These are phyloP conservation scores for Claviceps sp. DNA, from an alignment of 2,329 filamentous ascomycete genomes.

Conservation along the genomic window DNA sequence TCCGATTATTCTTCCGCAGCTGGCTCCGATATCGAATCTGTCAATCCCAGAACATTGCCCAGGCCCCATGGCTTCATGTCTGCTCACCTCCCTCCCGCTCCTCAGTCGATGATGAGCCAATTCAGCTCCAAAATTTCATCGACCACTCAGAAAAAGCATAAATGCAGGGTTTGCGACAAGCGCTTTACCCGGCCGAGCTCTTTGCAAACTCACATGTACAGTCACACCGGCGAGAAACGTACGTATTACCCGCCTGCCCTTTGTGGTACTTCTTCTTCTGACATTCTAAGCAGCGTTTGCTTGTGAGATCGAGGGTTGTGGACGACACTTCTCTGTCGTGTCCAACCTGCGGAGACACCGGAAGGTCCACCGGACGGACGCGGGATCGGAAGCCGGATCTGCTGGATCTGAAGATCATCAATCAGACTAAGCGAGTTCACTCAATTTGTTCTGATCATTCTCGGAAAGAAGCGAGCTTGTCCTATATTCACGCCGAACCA, in stretches of 20 bases:
- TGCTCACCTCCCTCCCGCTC: slow-evolving; percentile 61
- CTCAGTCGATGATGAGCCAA: slow-evolving; percentile 96
- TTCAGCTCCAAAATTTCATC: slow-evolving; percentile 95
- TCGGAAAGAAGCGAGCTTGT: not conserved
- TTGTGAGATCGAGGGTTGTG: slow-evolving; percentile 89
- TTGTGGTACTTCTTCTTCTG: not conserved
- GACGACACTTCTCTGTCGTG: slow-evolving; percentile 91
- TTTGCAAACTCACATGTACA: slow-evolving; percentile 95
- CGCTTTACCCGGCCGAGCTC: slow-evolving; percentile 91
- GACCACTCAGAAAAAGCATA: slow-evolving; percentile 97
- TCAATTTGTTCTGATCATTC: not conserved
- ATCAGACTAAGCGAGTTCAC: slow-evolving; percentile 32
- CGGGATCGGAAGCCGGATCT: slow-evolving; percentile 48
- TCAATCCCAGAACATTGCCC: slow-evolving; percentile 70
- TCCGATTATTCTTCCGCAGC: slow-evolving; percentile 80
- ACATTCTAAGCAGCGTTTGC: slow-evolving; percentile 54
- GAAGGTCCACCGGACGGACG: slow-evolving; percentile 76
- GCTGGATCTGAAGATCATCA: slow-evolving; percentile 51
- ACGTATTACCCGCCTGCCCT: slow-evolving; percentile 30
- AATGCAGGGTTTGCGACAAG: slow-evolving; percentile 98
- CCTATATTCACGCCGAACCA: slow-evolving; percentile 2
- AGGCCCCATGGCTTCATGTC: slow-evolving; percentile 53
- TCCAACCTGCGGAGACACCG: slow-evolving; percentile 89
- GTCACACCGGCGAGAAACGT: slow-evolving; percentile 97
- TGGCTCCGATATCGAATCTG: slow-evolving; percentile 72